Base-by-base conservation (phyloP, 176 grass and related monocot genomes). In the Poa annua region DNA sequence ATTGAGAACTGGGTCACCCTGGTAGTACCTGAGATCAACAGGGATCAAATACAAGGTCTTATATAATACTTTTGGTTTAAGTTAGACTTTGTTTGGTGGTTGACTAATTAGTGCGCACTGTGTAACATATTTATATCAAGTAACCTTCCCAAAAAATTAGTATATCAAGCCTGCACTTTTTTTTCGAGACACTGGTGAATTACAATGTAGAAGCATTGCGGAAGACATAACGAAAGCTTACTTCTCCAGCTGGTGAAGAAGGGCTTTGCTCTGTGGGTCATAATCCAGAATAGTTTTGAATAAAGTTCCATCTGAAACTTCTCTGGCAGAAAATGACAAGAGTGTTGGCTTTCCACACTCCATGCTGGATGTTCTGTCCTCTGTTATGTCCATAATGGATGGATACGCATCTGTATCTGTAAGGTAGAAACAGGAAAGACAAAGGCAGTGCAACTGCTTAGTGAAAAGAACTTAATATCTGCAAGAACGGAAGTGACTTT, bases 271-370 rank as follows among this genome's bases (percentile, higher is more conserved):
- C 51, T 98, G 90, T 52, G 90, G 95, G 26, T 98, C 92, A 51
- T 89, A 98, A 60, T 89, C 92, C 79, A 95, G 86, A 62, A 98
- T 95, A 62, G 90, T 86, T 94, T 93, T 91, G 66, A 98, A 98
- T 76, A 98, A 86, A 73, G 95, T 95, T 26, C 95, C 95, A 89
- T 98, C 95, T 50, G 92, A 95, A 87, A 98, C 90, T 66, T 95
- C 95, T 90, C 87, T 89, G 44, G 95, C 88, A 78, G 90, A 94
- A 94, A 98, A 98, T 74, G 95, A 89, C 83, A 98, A 79, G 9
- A 95, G 88, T 60, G 81, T 92, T 80, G 95, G 95, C 50, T 83
- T 89, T 86, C 90, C 92, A 33, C 90, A 93, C 76, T 98, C 95
- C 90, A 89, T 94, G 49, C 41, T 85, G 20, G 84, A 62, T 59